Conservation (phyloP, 2,329 filamentous ascomycete species). For the Knufia petricola region DNA sequence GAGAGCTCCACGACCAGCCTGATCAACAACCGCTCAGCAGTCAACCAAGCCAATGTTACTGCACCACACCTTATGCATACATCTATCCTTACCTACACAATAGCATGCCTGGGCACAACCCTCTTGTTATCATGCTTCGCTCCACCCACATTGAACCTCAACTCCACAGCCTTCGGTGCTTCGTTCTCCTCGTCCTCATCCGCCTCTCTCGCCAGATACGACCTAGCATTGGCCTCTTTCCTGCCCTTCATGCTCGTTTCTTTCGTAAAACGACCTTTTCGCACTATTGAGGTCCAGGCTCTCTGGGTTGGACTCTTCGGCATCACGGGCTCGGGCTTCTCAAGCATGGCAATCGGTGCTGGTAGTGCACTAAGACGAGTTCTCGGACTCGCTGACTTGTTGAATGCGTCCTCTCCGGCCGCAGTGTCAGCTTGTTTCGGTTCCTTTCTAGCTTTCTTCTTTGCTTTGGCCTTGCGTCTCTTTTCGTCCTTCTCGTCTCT, state of each 20-base stretch:
- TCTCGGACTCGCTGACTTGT: no score
- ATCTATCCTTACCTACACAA: no score
- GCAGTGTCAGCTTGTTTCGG: no score
- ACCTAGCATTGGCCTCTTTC: not conserved
- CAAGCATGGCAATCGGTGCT: not conserved
- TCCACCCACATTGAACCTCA: not conserved
- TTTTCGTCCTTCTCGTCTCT: not conserved
- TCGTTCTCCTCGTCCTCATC: not conserved
- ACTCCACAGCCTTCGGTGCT: not conserved
- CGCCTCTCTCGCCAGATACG: not conserved
- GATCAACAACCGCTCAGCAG: no score
- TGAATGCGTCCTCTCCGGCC: no score
- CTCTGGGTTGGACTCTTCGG: not conserved
- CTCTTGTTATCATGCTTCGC: slow-evolving; percentile 4
- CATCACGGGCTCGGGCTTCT: no score
- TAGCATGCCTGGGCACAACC: not conserved
- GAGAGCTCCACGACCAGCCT: no score
- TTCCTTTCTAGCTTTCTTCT: no score
- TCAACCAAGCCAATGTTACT: no score
- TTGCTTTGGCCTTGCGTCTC: not conserved
- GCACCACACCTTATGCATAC: no score
- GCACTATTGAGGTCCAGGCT: not conserved
- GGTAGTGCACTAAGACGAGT: not conserved
- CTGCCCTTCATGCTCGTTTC: not conserved
- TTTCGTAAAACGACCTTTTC: not conserved